Percentiles rank a stretch among this genome's conserved stretches.
These are phyloP conservation scores for Trichocladium uniseriatum DNA, from an alignment of 495 filamentous ascomycete species.

Conservation along the genomic window DNA sequence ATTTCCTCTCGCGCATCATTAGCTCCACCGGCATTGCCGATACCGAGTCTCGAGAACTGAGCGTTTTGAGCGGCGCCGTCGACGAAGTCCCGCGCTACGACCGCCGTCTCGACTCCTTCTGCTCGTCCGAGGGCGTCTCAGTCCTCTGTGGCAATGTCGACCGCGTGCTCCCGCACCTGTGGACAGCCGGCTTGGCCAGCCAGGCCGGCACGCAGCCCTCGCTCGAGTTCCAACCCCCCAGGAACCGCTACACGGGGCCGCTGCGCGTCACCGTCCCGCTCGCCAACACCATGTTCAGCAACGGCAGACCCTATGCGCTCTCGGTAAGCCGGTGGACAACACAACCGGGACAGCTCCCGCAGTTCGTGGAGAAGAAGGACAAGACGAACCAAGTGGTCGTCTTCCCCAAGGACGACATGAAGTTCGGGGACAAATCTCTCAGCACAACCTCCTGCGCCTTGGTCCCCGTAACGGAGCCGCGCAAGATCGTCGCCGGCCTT, in stretches of 20 bases:
- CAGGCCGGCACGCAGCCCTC: constrained; percentile 5
- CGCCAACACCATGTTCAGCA: constrained; percentile 70
- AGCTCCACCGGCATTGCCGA: neutral
- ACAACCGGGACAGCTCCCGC: neutral
- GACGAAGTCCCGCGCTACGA: constrained; percentile 28
- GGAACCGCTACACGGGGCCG: constrained; percentile 1
- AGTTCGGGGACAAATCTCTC: neutral
- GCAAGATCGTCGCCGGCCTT: constrained; percentile 56
- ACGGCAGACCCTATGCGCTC: constrained; percentile 55
- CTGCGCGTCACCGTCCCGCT: constrained; percentile 48
- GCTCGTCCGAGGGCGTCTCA: constrained; percentile 33
- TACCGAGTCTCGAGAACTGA: constrained; percentile 10
- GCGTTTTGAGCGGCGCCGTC: constrained; percentile 28
- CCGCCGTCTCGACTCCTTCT: constrained; percentile 9
- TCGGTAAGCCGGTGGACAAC: constrained; percentile 47
- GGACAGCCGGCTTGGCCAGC: neutral
- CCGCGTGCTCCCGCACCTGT: constrained; percentile 28
- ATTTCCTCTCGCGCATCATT: constrained; percentile 28
- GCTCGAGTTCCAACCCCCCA: constrained; percentile 11
- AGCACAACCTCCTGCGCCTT: constrained; percentile 42
- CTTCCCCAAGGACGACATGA: neutral
- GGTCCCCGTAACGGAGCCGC: constrained; percentile 53
- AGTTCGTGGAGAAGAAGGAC: constrained; percentile 11
- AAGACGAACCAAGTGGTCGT: constrained; percentile 25
- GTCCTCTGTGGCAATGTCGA: constrained; percentile 26